These are phyloP conservation scores for Lumnitzera racemosa DNA, from an alignment of 345 rosid genomes.

Conservation along the genomic window DNA sequence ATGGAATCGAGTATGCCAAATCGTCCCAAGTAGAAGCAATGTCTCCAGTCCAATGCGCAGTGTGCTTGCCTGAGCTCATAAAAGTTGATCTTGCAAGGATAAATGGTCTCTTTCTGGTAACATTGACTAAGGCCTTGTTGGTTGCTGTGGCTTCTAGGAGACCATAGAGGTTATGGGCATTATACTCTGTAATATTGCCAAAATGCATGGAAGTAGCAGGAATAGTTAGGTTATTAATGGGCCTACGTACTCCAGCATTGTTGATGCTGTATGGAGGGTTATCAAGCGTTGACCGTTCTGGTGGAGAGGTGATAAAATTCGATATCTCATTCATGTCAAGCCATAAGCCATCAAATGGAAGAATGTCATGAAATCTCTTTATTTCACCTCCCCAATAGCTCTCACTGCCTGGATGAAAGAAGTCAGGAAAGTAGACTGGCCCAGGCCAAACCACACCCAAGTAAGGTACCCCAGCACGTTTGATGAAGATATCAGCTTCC, in stretches of 20 bases:
- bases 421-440: conserved; percentile 58
- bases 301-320: conserved; percentile 47
- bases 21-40: conserved; percentile 62
- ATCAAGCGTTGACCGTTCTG: conserved; percentile 41
- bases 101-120: conserved; percentile 55
- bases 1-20: conserved; percentile 49
- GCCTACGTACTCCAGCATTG: conserved; percentile 25
- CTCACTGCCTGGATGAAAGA: conserved; percentile 37
- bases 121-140: conserved; percentile 36
- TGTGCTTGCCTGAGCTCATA: conserved; percentile 62
- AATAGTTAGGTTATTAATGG: conserved; percentile 33
- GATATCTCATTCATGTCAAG: conserved; percentile 75
- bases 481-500: conserved; percentile 51
- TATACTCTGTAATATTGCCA: conserved; percentile 48
- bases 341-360: conserved; percentile 69
- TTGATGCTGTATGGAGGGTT: conserved; percentile 70
- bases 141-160: conserved; percentile 60
- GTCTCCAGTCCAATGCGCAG: conserved; percentile 87
- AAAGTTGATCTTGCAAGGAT: conserved; percentile 70
- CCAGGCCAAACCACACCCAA: conserved; percentile 74
- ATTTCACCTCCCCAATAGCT: conserved; percentile 57
- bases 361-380: conserved; percentile 30
- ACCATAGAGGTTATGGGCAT: conserved; percentile 69
- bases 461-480: conserved; percentile 47
- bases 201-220: conserved; percentile 55